A percentile compares a stretch with the other conserved stretches of the same genome.
These are phyloP conservation scores for Sphaerulina populicola DNA, from an alignment of 2,329 filamentous ascomycete genomes.

Conservation along the genomic window DNA sequence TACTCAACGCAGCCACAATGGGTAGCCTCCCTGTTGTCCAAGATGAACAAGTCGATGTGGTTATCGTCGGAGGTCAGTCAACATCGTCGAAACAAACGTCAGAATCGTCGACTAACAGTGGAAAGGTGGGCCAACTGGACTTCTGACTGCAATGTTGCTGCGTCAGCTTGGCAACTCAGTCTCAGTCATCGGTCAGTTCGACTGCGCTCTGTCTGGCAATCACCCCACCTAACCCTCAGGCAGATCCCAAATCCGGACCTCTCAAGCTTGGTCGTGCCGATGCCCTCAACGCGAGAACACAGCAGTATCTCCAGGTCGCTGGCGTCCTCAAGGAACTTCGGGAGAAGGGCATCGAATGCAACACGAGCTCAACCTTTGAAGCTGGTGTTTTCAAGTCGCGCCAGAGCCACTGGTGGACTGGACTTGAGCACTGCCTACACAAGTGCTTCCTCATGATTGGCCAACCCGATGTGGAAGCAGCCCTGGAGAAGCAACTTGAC, in stretches of 20 bases:
- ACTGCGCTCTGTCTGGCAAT: background rate
- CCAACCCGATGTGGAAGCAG: conserved; percentile 8
- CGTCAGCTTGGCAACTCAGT: conserved; percentile 4
- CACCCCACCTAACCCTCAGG: background rate
- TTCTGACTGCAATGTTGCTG: conserved; percentile 5
- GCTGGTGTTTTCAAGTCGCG: conserved; percentile 7
- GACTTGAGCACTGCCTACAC: conserved; percentile 10
- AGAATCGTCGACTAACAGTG: background rate
- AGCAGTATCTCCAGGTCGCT: conserved; percentile 9
- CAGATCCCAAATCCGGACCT: conserved; percentile 7
- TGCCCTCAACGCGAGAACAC: conserved; percentile 9
- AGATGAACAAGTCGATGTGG: conserved; percentile 9
- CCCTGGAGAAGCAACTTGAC: conserved; percentile 1
- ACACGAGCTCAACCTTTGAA: conserved; percentile 10
- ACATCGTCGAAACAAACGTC: background rate
- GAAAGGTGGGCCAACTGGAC: conserved; percentile 6
- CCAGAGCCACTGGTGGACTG: conserved; percentile 7
- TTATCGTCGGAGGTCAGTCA: conserved; percentile 7
- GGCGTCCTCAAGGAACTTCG: conserved; percentile 8
- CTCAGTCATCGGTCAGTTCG: conserved; percentile 1
- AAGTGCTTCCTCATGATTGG: conserved; percentile 12
- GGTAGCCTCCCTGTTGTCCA: background rate
- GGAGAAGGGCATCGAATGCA: conserved; percentile 8
- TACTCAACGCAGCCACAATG: background rate
- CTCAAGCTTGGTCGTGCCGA: conserved; percentile 8